phyloP scores from a whole-genome alignment of 495 filamentous ascomycete species.

The Penicillium cataractarum region DNA sequence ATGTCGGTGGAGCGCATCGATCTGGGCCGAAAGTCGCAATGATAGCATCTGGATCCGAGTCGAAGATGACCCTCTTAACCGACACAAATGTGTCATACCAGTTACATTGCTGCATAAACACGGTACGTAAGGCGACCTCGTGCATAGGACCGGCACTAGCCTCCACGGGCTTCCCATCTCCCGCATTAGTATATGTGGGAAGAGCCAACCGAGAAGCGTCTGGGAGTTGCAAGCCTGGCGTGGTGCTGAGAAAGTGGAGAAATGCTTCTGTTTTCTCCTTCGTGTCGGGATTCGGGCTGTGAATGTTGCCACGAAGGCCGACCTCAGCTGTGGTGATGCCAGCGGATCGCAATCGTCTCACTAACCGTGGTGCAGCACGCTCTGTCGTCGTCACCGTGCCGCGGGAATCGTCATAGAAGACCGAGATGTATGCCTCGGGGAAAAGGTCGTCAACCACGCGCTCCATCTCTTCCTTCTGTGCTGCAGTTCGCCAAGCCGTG shows the following conservation, averaged over 20 bases:
- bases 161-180: background rate
- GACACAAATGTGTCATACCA: conserved; percentile 44
- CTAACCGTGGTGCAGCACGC: conserved; percentile 25
- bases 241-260: background rate
- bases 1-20: conserved; percentile 42
- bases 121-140: conserved; percentile 37
- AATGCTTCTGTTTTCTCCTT: conserved; percentile 4
- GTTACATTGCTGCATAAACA: conserved; percentile 43
- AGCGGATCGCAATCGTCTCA: conserved; percentile 35
- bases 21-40: conserved; percentile 52
- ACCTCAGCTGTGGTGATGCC: conserved; percentile 38
- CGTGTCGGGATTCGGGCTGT: background rate
- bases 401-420: conserved; percentile 44
- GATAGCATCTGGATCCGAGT: conserved; percentile 30
- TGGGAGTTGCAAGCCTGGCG: conserved; percentile 33
- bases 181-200: conserved; percentile 17
- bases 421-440: conserved; percentile 47
- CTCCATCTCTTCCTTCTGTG: conserved; percentile 21
- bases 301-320: conserved; percentile 3
- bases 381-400: conserved; percentile 36
- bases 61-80: conserved; percentile 13
- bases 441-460: conserved; percentile 20
- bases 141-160: conserved; percentile 28
- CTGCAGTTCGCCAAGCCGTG: conserved; percentile 29
- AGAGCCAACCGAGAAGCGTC: conserved; percentile 36